Evolutionary conservation across 192 early-diverging fungal genomes (phyloP), one percentile per base, ranked within the genome.

Genomic region (Rhizophagus sp.): DNA sequence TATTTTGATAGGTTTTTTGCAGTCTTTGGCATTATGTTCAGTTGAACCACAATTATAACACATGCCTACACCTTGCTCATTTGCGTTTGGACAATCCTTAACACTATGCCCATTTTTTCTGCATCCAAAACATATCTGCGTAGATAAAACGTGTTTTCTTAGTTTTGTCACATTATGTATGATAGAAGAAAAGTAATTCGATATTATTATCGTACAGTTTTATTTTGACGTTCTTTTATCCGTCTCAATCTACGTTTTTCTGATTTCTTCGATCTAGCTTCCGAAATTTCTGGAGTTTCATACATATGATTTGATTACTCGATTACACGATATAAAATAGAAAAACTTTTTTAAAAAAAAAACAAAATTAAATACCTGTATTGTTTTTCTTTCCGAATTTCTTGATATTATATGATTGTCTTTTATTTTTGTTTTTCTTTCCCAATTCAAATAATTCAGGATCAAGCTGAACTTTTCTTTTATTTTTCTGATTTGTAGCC

Each of bases 1-100:
- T 33, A 15, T 83, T 79, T 88, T 87, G 62, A 84, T 81, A 22
- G 83, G 82, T 77, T 93, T 86, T 80, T 88, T 88, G 76, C 97
- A 98, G 65, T 91, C 79, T 74, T 92, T 92, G n/a, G 92, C 88
- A 27, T 85, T 93, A 83, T 98, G 97, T 70, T 96, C 94, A 6
- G 87, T 84, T 6, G 95, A 93, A 25, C 96, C 95, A 83, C 97
- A 98, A 75, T 91, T 94, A 83, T 95, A 97, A 84, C 97, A 98
- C 36, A 96, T 89, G 17, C 91, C 91, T 25, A 87, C 84, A 33
- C 66, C 83, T 47, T 83, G 74, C 49, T 84, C 82, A 36, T 84
- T 83, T 4, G 89, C 79, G 41, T 92, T 81, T 17, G 95, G 95
- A 82, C 97, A 98, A 83, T 93, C 88, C 68, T 90, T 92, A 76